Evolutionary conservation across 257 asterid genomes (phyloP).

Genomic region (Solanum ahanhuiri): DNA sequence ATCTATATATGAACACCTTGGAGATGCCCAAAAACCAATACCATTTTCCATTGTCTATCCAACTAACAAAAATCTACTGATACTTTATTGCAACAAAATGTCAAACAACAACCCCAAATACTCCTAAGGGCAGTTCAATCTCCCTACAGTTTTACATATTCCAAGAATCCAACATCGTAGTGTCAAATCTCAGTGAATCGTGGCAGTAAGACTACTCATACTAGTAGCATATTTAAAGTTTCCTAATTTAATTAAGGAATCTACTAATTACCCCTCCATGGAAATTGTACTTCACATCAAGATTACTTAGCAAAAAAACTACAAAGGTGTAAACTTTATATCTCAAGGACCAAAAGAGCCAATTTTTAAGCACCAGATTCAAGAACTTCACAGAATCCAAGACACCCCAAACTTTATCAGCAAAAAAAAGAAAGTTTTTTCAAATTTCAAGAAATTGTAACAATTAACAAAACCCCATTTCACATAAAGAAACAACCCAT

Average conservation of each 20-base stretch:
- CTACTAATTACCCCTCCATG: neutral
- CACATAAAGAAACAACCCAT: neutral
- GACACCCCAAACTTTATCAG: neutral
- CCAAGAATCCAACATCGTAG: slow-evolving; percentile 3
- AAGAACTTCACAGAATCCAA: neutral
- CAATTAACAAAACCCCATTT: neutral
- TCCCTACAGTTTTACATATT: slow-evolving; percentile 3
- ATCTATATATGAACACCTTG: slow-evolving; percentile 23
- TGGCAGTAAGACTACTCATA: neutral
- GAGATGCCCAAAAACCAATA: slow-evolving; percentile 21
- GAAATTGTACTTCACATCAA: neutral
- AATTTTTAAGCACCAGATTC: neutral
- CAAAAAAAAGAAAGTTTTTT: neutral
- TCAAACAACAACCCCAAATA: neutral
- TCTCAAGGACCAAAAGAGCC: neutral
- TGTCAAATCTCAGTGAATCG: neutral
- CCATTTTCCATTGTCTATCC: slow-evolving; percentile 6
- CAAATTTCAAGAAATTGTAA: neutral
- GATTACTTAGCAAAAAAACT: neutral
- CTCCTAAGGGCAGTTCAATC: neutral
- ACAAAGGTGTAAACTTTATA: neutral
- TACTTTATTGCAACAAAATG: neutral
- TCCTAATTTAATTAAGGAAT: neutral
- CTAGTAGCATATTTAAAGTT: neutral
- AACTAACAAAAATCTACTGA: neutral